phyloP scores from a whole-genome alignment of 2,329 filamentous ascomycete species.

The Tolypocladium tundrense region DNA sequence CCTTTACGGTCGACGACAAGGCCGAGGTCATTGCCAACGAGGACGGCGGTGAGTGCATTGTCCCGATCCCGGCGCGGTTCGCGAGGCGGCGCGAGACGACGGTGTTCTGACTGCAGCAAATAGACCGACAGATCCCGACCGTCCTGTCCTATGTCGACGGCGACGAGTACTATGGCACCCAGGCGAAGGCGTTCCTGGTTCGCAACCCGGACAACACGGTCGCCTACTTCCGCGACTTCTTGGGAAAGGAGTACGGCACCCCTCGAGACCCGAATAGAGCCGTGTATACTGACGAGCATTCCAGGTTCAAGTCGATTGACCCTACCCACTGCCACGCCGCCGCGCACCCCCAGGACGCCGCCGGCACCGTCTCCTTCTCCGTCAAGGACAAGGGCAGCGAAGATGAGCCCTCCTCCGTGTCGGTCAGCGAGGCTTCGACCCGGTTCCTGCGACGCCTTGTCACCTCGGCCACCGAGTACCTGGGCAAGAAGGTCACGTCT shows the following conservation, averaged over 20 bases:
- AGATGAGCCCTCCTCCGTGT: conserved; percentile 54
- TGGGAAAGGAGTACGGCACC: conserved; percentile 70
- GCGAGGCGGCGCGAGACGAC: not conserved
- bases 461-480: conserved; percentile 77
- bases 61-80: not conserved
- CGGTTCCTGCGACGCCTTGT: conserved; percentile 76
- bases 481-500: conserved; percentile 89
- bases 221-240: conserved; percentile 89
- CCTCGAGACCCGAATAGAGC: too few species aligned
- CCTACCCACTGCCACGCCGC: conserved; percentile 90
- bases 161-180: conserved; percentile 92
- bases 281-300: conserved; percentile 2
- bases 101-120: conserved; percentile 1
- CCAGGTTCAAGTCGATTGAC: conserved; percentile 86
- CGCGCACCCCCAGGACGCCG: conserved; percentile 72
- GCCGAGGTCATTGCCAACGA: conserved; percentile 98
- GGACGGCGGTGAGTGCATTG: conserved; percentile 64
- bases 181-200: conserved; percentile 88
- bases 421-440: conserved; percentile 71
- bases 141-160: conserved; percentile 90
- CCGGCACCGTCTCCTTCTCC: conserved; percentile 66
- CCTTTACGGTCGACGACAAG: conserved; percentile 86
- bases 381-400: conserved; percentile 65
- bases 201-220: conserved; percentile 90
- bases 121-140: conserved; percentile 93